phyloP scores from a whole-genome alignment of 2,329 filamentous ascomycete genomes.

The Neofusicoccum parvum region DNA sequence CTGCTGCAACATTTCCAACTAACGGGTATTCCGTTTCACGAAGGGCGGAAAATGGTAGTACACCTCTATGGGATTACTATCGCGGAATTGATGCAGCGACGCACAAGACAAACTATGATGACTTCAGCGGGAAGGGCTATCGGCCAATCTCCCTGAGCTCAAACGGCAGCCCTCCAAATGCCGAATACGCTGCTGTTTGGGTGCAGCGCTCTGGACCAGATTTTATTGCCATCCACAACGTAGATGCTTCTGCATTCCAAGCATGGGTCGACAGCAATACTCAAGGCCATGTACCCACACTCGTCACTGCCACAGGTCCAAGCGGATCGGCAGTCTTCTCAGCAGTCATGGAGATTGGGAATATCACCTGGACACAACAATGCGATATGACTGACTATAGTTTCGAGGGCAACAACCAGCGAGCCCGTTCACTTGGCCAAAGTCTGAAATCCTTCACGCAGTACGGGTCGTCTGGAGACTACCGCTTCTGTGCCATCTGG shows the following conservation, averaged over 20 bases:
- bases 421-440: constrained; percentile 24
- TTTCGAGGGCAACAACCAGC: constrained; percentile 19
- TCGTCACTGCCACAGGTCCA: constrained; percentile 29
- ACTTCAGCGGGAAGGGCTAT: constrained; percentile 26
- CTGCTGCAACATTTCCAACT: not conserved
- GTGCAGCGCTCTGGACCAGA: constrained; percentile 24
- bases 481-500: constrained; percentile 28
- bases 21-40: not conserved
- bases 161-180: constrained; percentile 24
- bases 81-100: not conserved
- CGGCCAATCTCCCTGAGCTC: constrained; percentile 26
- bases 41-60: not conserved
- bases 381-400: constrained; percentile 25
- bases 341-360: constrained; percentile 27
- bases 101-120: constrained; percentile 5
- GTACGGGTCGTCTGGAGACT: constrained; percentile 25
- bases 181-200: constrained; percentile 29
- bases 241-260: constrained; percentile 25
- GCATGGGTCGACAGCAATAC: constrained; percentile 23
- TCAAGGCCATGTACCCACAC: constrained; percentile 25
- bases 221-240: constrained; percentile 26
- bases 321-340: constrained; percentile 27
- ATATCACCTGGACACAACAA: constrained; percentile 22
- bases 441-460: constrained; percentile 4
- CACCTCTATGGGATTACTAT: not conserved